phyloP scores from a whole-genome alignment of 306 rosid genomes.

The Casuarina cunninghamiana region DNA sequence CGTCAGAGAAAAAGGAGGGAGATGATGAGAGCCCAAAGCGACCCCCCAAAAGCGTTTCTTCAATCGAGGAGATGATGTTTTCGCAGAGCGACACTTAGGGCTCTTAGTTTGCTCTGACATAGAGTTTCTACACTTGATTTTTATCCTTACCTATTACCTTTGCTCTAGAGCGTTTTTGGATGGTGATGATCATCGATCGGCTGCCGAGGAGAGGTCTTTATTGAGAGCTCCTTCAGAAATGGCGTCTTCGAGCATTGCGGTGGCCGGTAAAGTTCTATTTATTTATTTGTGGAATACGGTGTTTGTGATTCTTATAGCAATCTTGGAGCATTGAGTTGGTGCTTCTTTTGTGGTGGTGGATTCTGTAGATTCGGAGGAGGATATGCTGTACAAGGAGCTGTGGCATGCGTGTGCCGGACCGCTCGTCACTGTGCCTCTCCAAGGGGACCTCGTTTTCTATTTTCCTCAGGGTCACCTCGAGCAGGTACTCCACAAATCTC shows the following conservation, averaged over 20 bases:
- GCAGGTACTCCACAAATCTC: constrained; percentile 32
- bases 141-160: background rate
- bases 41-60: background rate
- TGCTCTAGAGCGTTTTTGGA: background rate
- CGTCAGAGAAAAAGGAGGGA: constrained; percentile 11
- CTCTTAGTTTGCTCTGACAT: background rate
- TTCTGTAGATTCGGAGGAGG: constrained; percentile 39
- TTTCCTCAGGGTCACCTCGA: constrained; percentile 68
- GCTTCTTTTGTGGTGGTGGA: background rate
- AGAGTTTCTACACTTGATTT: background rate
- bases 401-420: constrained; percentile 73
- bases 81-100: background rate
- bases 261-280: background rate
- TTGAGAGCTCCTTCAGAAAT: background rate
- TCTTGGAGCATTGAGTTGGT: background rate
- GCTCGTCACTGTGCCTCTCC: constrained; percentile 52
- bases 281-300: background rate
- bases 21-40: constrained; percentile 3
- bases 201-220: background rate
- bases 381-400: constrained; percentile 49
- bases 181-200: background rate
- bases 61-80: background rate
- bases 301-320: background rate
- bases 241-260: constrained; percentile 2
- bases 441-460: constrained; percentile 51